Evolutionary conservation across 805 yeast genomes (phyloP).

Genomic region (Candida ulmi): DNA sequence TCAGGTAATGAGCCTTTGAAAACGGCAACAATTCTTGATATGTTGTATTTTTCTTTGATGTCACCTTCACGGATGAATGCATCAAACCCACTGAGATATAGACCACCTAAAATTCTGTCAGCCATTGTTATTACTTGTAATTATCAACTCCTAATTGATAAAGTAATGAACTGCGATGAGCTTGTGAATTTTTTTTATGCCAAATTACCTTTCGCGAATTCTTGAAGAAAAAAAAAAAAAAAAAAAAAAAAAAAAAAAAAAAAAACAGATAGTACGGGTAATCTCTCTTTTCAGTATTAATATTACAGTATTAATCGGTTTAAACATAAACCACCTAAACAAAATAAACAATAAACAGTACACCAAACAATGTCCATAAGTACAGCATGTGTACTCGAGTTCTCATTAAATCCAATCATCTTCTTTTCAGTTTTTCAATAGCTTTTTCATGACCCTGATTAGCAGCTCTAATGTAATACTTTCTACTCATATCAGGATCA

Average conservation of each 20-base stretch:
- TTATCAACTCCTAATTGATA: too few species aligned
- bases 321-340: too few species aligned
- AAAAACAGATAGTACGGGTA: too few species aligned
- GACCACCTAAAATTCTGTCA: slow-evolving; percentile 72
- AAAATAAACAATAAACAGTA: background rate
- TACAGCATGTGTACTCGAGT: too few species aligned
- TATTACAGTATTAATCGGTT: too few species aligned
- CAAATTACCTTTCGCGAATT: too few species aligned
- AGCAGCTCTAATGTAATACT: slow-evolving; percentile 56
- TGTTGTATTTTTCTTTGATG: slow-evolving; percentile 43
- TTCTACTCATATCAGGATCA: slow-evolving; percentile 37
- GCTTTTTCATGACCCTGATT: slow-evolving; percentile 59
- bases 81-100: slow-evolving; percentile 69
- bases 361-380: background rate
- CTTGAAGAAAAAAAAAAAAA: too few species aligned
- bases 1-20: slow-evolving; percentile 59
- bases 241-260: too few species aligned
- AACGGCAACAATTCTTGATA: slow-evolving; percentile 70
- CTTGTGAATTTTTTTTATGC: background rate
- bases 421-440: slow-evolving; percentile 17
- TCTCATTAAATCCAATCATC: background rate
- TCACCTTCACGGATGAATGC: slow-evolving; percentile 54
- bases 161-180: background rate
- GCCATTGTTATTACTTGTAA: background rate
- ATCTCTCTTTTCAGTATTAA: too few species aligned